Conservation (phyloP, 495 filamentous ascomycete genomes). For the Talaromyces borbonicus region DNA sequence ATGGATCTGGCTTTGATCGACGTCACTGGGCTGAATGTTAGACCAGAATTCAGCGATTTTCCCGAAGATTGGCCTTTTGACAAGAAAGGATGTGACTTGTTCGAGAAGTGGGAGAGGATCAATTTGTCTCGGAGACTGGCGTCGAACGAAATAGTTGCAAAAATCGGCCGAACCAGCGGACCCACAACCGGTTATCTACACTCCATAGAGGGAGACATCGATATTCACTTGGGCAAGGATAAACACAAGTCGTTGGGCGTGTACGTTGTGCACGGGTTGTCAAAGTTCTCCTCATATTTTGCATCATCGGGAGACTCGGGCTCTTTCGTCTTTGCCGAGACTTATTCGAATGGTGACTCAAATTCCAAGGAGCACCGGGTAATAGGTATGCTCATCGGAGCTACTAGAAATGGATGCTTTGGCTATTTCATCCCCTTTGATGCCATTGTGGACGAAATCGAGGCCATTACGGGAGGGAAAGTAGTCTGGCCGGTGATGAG, state of each 20-base stretch:
- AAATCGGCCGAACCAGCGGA: neutral
- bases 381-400: neutral
- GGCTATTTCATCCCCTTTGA: slow-evolving; percentile 1
- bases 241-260: neutral
- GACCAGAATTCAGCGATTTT: neutral
- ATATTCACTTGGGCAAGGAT: neutral
- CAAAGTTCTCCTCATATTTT: neutral
- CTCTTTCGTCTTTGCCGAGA: neutral
- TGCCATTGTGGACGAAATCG: neutral
- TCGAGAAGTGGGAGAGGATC: neutral
- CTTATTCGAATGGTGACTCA: neutral
- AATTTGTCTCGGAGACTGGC: neutral
- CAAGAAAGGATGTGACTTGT: neutral
- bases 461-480: slow-evolving; percentile 1
- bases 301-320: neutral
- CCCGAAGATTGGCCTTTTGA: neutral
- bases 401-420: neutral
- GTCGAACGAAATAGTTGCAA: neutral
- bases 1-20: slow-evolving; percentile 1
- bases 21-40: neutral
- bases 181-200: neutral
- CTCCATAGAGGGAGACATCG: neutral
- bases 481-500: neutral
- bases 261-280: neutral
- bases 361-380: neutral